Evolutionary conservation across 192 early-diverging fungal species (phyloP), one percentile per base, ranked within the genome.

Genomic region (Coemansia sp.): DNA sequence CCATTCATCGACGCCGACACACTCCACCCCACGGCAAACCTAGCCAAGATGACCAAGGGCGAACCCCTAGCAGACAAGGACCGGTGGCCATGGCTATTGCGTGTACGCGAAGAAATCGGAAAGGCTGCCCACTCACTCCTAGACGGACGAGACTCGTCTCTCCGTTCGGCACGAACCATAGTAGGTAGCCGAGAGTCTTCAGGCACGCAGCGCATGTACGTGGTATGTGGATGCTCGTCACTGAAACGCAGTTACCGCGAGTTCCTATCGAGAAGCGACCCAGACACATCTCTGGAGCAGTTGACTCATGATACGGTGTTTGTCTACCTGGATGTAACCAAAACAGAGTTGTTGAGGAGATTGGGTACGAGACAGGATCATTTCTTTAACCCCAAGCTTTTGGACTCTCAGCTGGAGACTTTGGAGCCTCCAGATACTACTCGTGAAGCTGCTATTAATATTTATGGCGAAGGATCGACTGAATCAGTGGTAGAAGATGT

Each of bases 141-240:
- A 8, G 49, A 64, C 16, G 62, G 68, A 5, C 74, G 52, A 16
- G 55, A 50, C 36, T 20, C 15, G 16, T 49, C 47, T 2, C 43
- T 47, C 7, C 31, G 44, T 15, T 31, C 29, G 5, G 47, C 63
- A 0, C 65, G 63, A 7, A 43, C 18, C 38, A 68, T 64, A 38
- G 33, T 34, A 13, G 36, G 44, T 24, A 22, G 46, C 16, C 15
- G 40, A 7, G 29, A 39, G 5, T 29, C 50, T 1, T 4, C 61
- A 5, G 20, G 38, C 22, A 49, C 58, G 20, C 64, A 20, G 47
- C 65, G 50, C 12, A 34, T 62, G 61, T 85, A 85, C 47, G 72
- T 88, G 11, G 73, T 91, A 7, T 87, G 91, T 29, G 87, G 85
- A 20, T 93, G 92, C 66, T 93, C 92, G 12, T 68, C 89, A 10